phyloP scores from a whole-genome alignment of 208 protist genomes.

The Borovskyia barvae region DNA sequence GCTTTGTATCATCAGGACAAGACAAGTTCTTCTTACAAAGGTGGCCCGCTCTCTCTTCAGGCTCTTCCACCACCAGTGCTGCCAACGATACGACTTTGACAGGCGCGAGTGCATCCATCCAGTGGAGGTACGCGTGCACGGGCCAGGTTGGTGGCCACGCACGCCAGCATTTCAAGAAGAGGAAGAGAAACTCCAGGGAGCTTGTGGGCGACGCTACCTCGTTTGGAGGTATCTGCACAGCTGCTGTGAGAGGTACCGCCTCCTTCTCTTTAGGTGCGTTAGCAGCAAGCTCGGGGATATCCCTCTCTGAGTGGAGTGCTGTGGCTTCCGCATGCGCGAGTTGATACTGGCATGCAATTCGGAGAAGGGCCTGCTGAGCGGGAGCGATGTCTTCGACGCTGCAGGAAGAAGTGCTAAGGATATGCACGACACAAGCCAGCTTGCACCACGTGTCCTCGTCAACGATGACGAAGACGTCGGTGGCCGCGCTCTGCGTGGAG shows the following conservation, averaged over 20 bases:
- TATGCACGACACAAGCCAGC: conserved; percentile 9
- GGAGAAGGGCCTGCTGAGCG: no score
- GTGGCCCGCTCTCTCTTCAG: background rate
- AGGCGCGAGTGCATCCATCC: background rate
- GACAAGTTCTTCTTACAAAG: no score
- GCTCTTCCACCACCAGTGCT: background rate
- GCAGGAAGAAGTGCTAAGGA: no score
- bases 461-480: background rate
- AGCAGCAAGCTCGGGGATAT: no score
- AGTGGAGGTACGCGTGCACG: background rate
- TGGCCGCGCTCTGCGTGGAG: no score
- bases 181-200: conserved; percentile 8
- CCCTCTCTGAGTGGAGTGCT: no score
- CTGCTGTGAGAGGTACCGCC: no score
- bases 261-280: no score
- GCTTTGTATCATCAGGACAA: no score
- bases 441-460: conserved; percentile 23
- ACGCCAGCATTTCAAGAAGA: conserved; percentile 15
- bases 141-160: conserved; percentile 10
- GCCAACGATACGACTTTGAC: background rate
- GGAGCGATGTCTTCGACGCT: no score
- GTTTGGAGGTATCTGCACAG: background rate
- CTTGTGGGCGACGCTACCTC: background rate
- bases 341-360: no score
- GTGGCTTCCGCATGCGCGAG: no score